phyloP scores from a whole-genome alignment of 1,139 yeast genomes.

The Blastobotrys apis region DNA sequence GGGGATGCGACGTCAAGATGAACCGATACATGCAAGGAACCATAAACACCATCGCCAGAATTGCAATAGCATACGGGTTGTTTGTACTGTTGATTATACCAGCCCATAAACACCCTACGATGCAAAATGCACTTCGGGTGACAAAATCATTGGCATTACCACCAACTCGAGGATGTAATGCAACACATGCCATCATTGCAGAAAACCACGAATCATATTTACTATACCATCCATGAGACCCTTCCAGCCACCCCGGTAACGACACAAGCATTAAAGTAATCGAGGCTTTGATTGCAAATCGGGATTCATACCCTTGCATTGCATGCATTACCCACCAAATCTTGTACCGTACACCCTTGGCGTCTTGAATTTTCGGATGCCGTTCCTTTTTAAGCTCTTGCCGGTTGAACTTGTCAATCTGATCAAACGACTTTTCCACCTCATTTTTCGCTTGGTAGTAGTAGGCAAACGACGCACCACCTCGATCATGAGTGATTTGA shows the following conservation, averaged over 20 bases:
- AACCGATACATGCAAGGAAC: slow-evolving; percentile 37
- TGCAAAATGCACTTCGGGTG: slow-evolving; percentile 36
- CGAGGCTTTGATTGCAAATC: slow-evolving; percentile 43
- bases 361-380: slow-evolving; percentile 13
- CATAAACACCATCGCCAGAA: slow-evolving; percentile 39
- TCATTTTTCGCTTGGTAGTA: slow-evolving; percentile 43
- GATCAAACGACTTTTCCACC: slow-evolving; percentile 48
- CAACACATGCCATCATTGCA: slow-evolving; percentile 38
- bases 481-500: slow-evolving; percentile 45
- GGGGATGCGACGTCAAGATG: slow-evolving; percentile 34
- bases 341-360: slow-evolving; percentile 26
- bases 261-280: slow-evolving; percentile 38
- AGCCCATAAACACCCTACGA: slow-evolving; percentile 46
- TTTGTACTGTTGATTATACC: slow-evolving; percentile 42
- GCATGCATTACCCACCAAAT: slow-evolving; percentile 39
- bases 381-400: neutral
- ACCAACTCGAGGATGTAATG: slow-evolving; percentile 43
- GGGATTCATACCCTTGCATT: slow-evolving; percentile 39
- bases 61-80: slow-evolving; percentile 40
- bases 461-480: slow-evolving; percentile 43
- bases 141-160: slow-evolving; percentile 40
- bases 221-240: slow-evolving; percentile 42
- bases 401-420: slow-evolving; percentile 36
- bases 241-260: slow-evolving; percentile 43
- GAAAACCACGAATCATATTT: slow-evolving; percentile 44